Evolutionary conservation across 2,329 filamentous ascomycete species (phyloP).

Genomic region (Aquanectria penicillioides): DNA sequence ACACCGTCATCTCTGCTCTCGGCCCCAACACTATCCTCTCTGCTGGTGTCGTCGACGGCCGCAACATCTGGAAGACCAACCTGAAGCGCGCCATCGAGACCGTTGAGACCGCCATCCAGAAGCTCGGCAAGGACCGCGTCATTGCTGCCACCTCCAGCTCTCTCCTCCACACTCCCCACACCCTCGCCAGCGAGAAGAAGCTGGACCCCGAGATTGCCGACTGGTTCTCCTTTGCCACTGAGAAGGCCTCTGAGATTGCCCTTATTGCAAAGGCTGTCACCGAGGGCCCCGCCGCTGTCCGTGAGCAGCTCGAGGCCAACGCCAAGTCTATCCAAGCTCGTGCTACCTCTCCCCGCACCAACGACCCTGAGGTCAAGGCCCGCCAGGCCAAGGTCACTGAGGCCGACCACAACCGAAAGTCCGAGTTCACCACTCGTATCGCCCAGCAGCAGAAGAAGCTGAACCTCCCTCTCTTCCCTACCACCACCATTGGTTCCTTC

Average conservation of each 20-base stretch:
- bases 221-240: slow-evolving; percentile 98
- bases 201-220: slow-evolving; percentile 91
- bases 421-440: slow-evolving; percentile 85
- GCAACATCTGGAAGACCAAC: slow-evolving; percentile 99
- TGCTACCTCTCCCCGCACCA: slow-evolving; percentile 92
- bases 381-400: slow-evolving; percentile 88
- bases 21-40: slow-evolving; percentile 92
- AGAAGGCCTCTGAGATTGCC: slow-evolving; percentile 93
- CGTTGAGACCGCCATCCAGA: slow-evolving; percentile 88
- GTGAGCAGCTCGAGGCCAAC: slow-evolving; percentile 93
- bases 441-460: slow-evolving; percentile 90
- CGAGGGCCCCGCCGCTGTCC: slow-evolving; percentile 87
- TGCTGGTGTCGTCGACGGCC: slow-evolving; percentile 95
- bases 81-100: slow-evolving; percentile 93
- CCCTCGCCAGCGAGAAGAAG: slow-evolving; percentile 98
- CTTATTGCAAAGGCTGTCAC: slow-evolving; percentile 97
- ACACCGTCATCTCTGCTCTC: slow-evolving; percentile 83
- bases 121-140: slow-evolving; percentile 97
- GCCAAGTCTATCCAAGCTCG: slow-evolving; percentile 93
- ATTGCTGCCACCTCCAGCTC: slow-evolving; percentile 97
- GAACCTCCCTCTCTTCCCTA: slow-evolving; percentile 95
- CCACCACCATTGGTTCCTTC: slow-evolving; percentile 99
- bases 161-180: slow-evolving; percentile 98
- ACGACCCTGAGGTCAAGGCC: slow-evolving; percentile 97
- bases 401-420: slow-evolving; percentile 92